A percentile compares a stretch with the other conserved stretches of the same genome.
Conservation (phyloP, 495 filamentous ascomycete genomes). For the Tuber microsphaerosporum region DNA sequence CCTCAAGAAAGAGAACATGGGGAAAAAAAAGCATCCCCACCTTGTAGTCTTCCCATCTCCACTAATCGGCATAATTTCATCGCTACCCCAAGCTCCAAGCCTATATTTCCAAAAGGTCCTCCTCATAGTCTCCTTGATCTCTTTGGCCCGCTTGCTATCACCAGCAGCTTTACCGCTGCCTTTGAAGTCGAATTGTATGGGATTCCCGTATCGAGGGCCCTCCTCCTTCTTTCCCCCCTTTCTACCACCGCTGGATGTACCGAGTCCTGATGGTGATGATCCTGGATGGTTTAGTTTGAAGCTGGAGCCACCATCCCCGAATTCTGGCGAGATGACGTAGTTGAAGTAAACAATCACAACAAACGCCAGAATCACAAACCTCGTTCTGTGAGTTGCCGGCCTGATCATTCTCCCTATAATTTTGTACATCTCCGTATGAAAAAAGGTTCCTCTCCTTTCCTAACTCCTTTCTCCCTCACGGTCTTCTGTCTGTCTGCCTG, state of each 20-base stretch:
- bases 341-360: constrained; percentile 28
- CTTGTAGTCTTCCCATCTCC: constrained; percentile 33
- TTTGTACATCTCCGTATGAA: not conserved
- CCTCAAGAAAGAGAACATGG: not conserved
- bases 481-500: not conserved
- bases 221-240: constrained; percentile 11
- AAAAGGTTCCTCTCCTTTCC: not conserved
- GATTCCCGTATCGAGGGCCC: not conserved
- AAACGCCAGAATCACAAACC: constrained; percentile 19
- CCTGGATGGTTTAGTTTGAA: constrained; percentile 9
- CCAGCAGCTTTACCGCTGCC: constrained; percentile 45
- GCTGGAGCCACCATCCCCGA: constrained; percentile 27
- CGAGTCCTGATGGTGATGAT: constrained; percentile 5
- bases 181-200: constrained; percentile 36
- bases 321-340: constrained; percentile 32
- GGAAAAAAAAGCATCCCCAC: not conserved
- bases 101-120: constrained; percentile 41
- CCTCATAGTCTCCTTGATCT: constrained; percentile 42
- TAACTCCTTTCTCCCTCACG: not conserved
- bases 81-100: constrained; percentile 37
- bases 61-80: constrained; percentile 37
- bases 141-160: constrained; percentile 50
- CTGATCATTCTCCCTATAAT: constrained; percentile 1
- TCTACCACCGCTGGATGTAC: constrained; percentile 10
- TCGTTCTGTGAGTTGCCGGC: not conserved